These are phyloP conservation scores for Coniochaeta pulveracea DNA, from an alignment of 2,329 filamentous ascomycete species.

Conservation along the genomic window DNA sequence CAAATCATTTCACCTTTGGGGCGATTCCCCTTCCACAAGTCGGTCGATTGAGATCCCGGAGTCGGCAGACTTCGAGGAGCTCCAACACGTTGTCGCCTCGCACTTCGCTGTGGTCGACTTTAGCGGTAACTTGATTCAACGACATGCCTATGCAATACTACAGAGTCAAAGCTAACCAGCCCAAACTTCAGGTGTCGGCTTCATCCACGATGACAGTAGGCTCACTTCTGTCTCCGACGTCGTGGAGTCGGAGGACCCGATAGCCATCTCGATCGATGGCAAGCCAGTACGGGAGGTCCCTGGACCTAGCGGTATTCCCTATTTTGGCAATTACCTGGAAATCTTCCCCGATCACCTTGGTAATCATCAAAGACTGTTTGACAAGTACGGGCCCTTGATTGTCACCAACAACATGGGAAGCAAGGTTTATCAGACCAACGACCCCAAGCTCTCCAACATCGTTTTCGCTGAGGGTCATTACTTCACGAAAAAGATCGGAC, in stretches of 20 bases:
- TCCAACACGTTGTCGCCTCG: conserved; percentile 26
- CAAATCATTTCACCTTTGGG: conserved; percentile 29
- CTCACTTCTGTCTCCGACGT: conserved; percentile 5
- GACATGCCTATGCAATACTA: conserved; percentile 5
- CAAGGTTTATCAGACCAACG: conserved; percentile 36
- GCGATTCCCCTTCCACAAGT: conserved; percentile 23
- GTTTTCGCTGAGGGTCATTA: conserved; percentile 36
- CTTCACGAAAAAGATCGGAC: conserved; percentile 40
- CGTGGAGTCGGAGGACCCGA: background rate
- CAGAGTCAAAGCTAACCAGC: background rate
- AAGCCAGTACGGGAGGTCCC: conserved; percentile 35
- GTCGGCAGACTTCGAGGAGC: conserved; percentile 21
- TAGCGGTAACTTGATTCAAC: conserved; percentile 17
- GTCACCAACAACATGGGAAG: conserved; percentile 40
- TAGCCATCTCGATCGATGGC: conserved; percentile 31
- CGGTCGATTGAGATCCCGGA: conserved; percentile 23
- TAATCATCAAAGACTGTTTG: conserved; percentile 31
- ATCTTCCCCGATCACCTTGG: conserved; percentile 46
- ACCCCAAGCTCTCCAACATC: conserved; percentile 31
- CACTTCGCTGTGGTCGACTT: conserved; percentile 31
- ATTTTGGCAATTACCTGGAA: conserved; percentile 43
- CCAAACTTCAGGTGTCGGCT: conserved; percentile 10
- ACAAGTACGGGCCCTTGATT: conserved; percentile 38
- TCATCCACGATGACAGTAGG: background rate
- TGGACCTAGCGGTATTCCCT: conserved; percentile 33